A percentile compares a stretch with the other conserved stretches of the same genome.
Evolutionary conservation across 2,329 filamentous ascomycete genomes (phyloP).

Genomic region (Fusarium phyllophilum): DNA sequence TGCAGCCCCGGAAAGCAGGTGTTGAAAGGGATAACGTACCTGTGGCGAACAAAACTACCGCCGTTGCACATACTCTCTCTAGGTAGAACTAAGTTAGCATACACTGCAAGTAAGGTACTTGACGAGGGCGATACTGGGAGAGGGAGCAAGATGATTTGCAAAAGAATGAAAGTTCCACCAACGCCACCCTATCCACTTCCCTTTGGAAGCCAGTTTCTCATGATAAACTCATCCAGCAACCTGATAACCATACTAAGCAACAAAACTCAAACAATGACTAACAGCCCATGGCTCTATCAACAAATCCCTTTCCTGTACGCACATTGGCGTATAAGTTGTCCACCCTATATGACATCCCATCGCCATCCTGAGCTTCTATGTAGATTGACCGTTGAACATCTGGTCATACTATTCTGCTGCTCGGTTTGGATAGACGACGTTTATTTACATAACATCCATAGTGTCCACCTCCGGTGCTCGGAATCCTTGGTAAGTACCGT

Average conservation of each 20-base stretch:
- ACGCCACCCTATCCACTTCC: slow-evolving; percentile 30
- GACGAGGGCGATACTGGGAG: slow-evolving; percentile 5
- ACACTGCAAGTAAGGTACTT: slow-evolving; percentile 29
- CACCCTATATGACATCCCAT: slow-evolving; percentile 4
- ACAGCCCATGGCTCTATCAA: slow-evolving; percentile 6
- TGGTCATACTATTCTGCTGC: slow-evolving; percentile 29
- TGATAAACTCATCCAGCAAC: slow-evolving; percentile 28
- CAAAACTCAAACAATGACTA: slow-evolving; percentile 23
- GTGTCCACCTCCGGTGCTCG: slow-evolving; percentile 58
- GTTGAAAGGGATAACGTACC: slow-evolving; percentile 37
- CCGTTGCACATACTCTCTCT: slow-evolving; percentile 23
- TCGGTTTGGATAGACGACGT: background rate
- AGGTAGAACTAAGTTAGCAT: slow-evolving; percentile 35
- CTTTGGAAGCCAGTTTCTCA: slow-evolving; percentile 19
- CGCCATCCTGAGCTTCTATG: slow-evolving; percentile 12
- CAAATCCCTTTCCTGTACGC: slow-evolving; percentile 1
- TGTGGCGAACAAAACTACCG: slow-evolving; percentile 27
- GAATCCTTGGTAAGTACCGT: slow-evolving; percentile 68
- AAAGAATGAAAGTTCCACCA: slow-evolving; percentile 29
- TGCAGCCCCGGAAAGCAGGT: background rate
- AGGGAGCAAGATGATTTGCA: slow-evolving; percentile 37
- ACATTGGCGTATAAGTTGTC: background rate
- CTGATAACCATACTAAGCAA: slow-evolving; percentile 21
- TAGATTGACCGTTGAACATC: slow-evolving; percentile 10
- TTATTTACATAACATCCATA: slow-evolving; percentile 57